Evolutionary conservation across 768 basidiomycete genomes (phyloP).

Genomic region (Lepiota brunneoincarnata): DNA sequence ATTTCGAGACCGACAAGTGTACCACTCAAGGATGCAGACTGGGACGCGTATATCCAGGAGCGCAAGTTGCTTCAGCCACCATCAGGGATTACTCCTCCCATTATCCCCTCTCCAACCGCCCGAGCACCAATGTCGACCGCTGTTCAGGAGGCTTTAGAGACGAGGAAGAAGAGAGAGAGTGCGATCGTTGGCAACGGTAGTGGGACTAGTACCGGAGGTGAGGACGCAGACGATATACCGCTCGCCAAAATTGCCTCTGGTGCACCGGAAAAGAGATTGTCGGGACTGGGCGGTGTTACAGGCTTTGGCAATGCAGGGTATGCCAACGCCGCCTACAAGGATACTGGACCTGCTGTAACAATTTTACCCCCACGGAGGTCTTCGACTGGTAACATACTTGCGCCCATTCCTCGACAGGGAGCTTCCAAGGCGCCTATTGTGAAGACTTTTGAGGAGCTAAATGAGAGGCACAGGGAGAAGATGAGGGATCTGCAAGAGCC

Average conservation of each 20-base stretch:
- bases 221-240: constrained; percentile 13
- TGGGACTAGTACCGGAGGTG: constrained; percentile 13
- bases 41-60: constrained; percentile 85
- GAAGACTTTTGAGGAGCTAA: constrained; percentile 84
- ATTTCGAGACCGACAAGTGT: constrained; percentile 71
- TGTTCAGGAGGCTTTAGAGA: constrained; percentile 70
- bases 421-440: constrained; percentile 55
- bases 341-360: constrained; percentile 26
- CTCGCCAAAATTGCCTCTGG: constrained; percentile 14
- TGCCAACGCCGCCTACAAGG: not conserved
- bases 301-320: constrained; percentile 9
- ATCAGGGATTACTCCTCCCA: constrained; percentile 76
- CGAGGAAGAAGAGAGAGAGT: constrained; percentile 71
- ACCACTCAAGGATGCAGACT: constrained; percentile 74
- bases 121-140: constrained; percentile 64
- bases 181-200: constrained; percentile 41
- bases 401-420: constrained; percentile 45
- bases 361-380: constrained; percentile 47
- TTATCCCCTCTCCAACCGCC: constrained; percentile 50
- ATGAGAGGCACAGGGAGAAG: constrained; percentile 82
- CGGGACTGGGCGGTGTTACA: constrained; percentile 3
- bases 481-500: constrained; percentile 81
- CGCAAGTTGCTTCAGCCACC: constrained; percentile 85
- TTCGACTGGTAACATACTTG: constrained; percentile 28
- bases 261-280: constrained; percentile 6